Evolutionary conservation across 257 asterid genomes (phyloP), one percentile per base, ranked within the genome.

Genomic region (Paraleonurus japonicus): DNA sequence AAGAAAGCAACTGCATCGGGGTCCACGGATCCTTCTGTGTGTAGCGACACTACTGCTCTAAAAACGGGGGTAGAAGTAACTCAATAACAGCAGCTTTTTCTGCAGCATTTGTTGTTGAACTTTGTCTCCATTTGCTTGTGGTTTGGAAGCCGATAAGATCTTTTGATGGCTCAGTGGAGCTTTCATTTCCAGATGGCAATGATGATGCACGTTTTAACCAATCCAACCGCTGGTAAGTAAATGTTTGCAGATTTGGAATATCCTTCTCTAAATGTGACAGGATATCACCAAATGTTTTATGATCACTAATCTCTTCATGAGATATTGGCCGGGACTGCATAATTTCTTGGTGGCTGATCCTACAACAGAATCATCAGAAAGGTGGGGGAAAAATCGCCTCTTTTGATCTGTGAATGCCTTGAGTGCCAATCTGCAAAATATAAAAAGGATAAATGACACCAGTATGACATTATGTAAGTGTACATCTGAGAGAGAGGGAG

Each of bases 371-470:
- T 68, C 90, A 66, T 87, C 88, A 39, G 85, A 88, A 47, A 94
- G 90, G 74, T 91, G 97, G 20, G 96, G 96, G 76, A 94, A 94
- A 75, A 89, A 89, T 54, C 89, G 88, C 75, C 85, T 80, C 71
- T 94, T 94, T 82, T 94, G 97, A 83, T 89, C 96, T 30, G 87
- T 85, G 75, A 94, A 94, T 45, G 96, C 97, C 78, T 88, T 89
- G 28, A 94, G 96, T 78, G 99, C 99, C 88, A 94, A 86, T 80
- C 98, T 92, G 87, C 67, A 71, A 71, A 72, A 51, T 26, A 35
- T 27, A 50, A 60, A 45, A 33, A 15, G 47, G 61, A 66, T 1
- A 50, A 43, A 11, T 13, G 33, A n/a, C 20, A 47, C 51, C 32
- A 48, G 30, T 48, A 48, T 4, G 57, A 1, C 57, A 48, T 48